Evolutionary conservation across 305 asterid species (phyloP).

Genomic region (Plantago lanceolata): DNA sequence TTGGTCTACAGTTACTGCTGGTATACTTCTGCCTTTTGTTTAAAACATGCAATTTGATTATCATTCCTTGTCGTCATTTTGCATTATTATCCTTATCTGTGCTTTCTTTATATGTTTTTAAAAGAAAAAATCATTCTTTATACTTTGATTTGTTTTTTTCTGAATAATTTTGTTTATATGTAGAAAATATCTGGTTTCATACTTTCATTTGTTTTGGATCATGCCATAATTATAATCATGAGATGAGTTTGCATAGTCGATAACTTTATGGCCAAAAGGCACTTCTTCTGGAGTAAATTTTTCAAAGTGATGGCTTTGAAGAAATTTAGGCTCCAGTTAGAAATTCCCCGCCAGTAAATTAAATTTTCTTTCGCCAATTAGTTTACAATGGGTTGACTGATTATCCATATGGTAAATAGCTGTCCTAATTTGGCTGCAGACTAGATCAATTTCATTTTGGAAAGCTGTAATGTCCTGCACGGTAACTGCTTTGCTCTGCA

Average conservation of each 20-base stretch:
- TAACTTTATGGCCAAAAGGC: no score
- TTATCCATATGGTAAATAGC: constrained; percentile 16
- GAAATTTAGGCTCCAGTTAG: constrained; percentile 8
- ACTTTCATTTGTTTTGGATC: no score
- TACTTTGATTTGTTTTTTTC: no score
- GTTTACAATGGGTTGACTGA: constrained; percentile 17
- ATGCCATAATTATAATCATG: no score
- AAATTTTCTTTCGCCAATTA: not conserved
- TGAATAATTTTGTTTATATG: no score
- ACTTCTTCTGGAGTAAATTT: not conserved
- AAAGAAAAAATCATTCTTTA: no score
- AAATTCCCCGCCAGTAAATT: constrained; percentile 12
- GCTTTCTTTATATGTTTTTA: not conserved
- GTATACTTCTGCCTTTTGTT: constrained; percentile 41
- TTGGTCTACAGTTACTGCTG: constrained; percentile 83
- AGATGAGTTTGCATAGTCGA: no score
- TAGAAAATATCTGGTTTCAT: no score
- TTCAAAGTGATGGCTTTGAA: constrained; percentile 10
- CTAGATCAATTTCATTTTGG: constrained; percentile 72
- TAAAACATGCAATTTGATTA: constrained; percentile 2
- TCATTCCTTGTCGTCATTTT: constrained; percentile 4
- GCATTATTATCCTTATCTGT: not conserved
- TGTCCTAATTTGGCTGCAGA: constrained; percentile 49
- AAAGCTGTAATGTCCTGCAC: constrained; percentile 61
- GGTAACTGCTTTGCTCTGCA: constrained; percentile 48